These are phyloP conservation scores for Aphanocladium album DNA, from an alignment of 2,329 filamentous ascomycete genomes.

Conservation along the genomic window DNA sequence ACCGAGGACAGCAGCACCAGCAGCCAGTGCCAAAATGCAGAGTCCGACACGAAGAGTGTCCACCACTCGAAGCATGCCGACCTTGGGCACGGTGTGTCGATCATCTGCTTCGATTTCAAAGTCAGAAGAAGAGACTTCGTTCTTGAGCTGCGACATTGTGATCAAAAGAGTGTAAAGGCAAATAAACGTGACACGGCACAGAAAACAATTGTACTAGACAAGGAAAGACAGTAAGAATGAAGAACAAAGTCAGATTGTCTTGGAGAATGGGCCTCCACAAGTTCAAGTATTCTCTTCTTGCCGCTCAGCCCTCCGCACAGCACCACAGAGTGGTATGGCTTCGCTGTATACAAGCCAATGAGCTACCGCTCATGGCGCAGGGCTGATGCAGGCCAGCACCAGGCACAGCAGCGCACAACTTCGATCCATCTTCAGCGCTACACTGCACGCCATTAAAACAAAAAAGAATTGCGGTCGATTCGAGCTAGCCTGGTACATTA, in stretches of 20 bases:
- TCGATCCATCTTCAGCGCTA: not conserved
- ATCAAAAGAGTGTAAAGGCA: conserved; percentile 16
- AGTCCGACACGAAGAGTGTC: conserved; percentile 43
- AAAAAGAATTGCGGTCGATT: not conserved
- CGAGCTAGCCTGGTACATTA: not conserved
- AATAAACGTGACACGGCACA: not conserved
- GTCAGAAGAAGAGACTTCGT: conserved; percentile 38
- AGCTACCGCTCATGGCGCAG: not conserved
- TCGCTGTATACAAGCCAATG: not conserved
- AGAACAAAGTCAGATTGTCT: not conserved
- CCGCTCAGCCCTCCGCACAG: not conserved
- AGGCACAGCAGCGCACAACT: not conserved
- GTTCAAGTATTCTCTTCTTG: conserved; percentile 8
- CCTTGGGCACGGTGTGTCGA: conserved; percentile 31
- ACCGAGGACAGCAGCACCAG: conserved; percentile 48
- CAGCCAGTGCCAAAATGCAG: conserved; percentile 45
- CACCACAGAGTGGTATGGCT: not conserved
- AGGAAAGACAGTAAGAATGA: not conserved
- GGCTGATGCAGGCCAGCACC: not conserved
- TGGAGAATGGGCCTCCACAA: not conserved
- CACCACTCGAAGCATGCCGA: conserved; percentile 34
- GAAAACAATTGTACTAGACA: not conserved
- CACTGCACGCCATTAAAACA: not conserved
- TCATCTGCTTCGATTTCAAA: conserved; percentile 43
- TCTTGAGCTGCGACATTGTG: conserved; percentile 33